A percentile compares a stretch with the other conserved stretches of the same genome.
These are phyloP conservation scores for Selaginella moellendorffii DNA, from an alignment of 75 land plant genomes.

Conservation along the genomic window DNA sequence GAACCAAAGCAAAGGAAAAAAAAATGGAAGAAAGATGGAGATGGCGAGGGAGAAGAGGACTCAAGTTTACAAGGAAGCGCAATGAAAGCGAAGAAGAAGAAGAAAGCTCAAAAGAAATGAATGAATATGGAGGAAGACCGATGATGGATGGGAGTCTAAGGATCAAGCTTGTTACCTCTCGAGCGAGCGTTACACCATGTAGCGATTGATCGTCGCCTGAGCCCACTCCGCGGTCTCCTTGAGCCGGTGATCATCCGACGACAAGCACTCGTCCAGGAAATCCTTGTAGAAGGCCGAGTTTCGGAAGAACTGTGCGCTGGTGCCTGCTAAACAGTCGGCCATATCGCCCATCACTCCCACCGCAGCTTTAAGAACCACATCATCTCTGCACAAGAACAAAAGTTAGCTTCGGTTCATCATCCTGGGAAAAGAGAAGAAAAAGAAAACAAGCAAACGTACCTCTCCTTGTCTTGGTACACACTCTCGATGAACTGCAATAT, in stretches of 20 bases:
- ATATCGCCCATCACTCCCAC: constrained; percentile 88
- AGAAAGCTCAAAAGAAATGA: too few relatives aligned
- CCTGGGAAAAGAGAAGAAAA: not conserved
- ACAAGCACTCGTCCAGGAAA: constrained; percentile 73
- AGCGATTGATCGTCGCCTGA: constrained; percentile 45
- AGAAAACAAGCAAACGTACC: constrained; percentile 22
- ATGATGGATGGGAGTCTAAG: too few relatives aligned
- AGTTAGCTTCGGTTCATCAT: not conserved
- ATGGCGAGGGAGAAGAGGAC: too few relatives aligned
- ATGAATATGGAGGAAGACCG: too few relatives aligned
- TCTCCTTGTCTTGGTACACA: constrained; percentile 68
- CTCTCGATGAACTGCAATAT: constrained; percentile 74
- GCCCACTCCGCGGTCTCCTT: constrained; percentile 96
- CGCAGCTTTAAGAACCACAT: constrained; percentile 68
- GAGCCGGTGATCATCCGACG: constrained; percentile 64
- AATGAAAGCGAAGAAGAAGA: too few relatives aligned
- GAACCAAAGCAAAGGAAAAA: too few relatives aligned
- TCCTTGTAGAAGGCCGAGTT: constrained; percentile 65
- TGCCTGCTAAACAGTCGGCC: constrained; percentile 68
- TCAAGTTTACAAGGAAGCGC: too few relatives aligned
- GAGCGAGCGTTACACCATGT: not conserved
- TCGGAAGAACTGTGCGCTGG: constrained; percentile 55
- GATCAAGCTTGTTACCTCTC: too few relatives aligned
- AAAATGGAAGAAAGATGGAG: too few relatives aligned
- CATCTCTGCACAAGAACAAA: constrained; percentile 38